These are phyloP conservation scores for Lipomyces yamadae DNA, from an alignment of 805 yeast species.

Conservation along the genomic window DNA sequence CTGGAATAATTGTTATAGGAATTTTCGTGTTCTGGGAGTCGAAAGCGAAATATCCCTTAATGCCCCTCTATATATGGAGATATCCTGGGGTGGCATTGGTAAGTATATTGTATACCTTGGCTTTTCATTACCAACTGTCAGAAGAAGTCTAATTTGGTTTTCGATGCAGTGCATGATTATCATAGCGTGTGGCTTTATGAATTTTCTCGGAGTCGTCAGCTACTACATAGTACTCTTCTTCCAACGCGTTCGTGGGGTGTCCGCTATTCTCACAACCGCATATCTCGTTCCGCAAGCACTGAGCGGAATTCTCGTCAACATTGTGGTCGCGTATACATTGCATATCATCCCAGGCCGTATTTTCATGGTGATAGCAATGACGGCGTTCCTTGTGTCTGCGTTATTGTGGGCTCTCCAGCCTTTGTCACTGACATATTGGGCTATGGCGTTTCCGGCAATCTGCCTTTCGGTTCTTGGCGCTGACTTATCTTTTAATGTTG, in stretches of 20 bases:
- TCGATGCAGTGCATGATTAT: constrained; percentile 45
- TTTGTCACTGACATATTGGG: constrained; percentile 50
- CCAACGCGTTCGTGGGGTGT: constrained; percentile 48
- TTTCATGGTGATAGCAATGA: constrained; percentile 48
- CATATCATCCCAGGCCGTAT: constrained; percentile 53
- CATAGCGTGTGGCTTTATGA: constrained; percentile 50
- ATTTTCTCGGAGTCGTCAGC: constrained; percentile 49
- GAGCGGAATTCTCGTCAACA: constrained; percentile 50
- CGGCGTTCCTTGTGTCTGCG: constrained; percentile 47
- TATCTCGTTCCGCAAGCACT: constrained; percentile 53
- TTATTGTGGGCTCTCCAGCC: constrained; percentile 54
- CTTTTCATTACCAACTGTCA: neutral
- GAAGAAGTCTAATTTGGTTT: neutral
- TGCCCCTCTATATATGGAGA: constrained; percentile 54
- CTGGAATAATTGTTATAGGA: constrained; percentile 48
- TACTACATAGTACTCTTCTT: constrained; percentile 53
- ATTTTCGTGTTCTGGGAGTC: constrained; percentile 50
- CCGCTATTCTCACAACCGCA: constrained; percentile 52
- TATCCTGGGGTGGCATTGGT: constrained; percentile 49
- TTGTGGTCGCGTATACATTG: constrained; percentile 55
- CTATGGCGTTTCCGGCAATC: constrained; percentile 55
- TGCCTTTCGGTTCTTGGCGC: constrained; percentile 53
- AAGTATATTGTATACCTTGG: constrained; percentile 23
- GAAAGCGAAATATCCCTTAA: constrained; percentile 49
- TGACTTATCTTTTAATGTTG: constrained; percentile 54